Percentiles rank a stretch among this genome's conserved stretches.
phyloP scores from a whole-genome alignment of 139 green algal species.

The Chlorella sp. region DNA sequence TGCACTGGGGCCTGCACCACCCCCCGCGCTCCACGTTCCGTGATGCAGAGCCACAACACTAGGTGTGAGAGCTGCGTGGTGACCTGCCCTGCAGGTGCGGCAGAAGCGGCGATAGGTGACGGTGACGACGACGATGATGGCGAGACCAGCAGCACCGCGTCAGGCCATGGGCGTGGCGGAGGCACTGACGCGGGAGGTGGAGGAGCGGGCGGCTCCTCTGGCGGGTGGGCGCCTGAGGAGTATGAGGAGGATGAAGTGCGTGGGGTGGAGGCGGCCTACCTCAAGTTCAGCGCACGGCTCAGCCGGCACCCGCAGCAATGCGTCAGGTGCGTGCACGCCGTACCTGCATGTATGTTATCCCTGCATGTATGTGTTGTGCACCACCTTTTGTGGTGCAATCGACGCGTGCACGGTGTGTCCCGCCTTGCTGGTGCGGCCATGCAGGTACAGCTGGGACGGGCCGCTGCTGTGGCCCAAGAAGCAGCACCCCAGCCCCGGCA shows the following conservation, averaged over 20 bases:
- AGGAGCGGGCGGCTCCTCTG: conserved; percentile 1
- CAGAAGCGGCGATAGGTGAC: too few species aligned
- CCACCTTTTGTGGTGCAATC: neutral
- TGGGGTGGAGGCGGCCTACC: conserved; percentile 29
- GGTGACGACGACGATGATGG: too few species aligned
- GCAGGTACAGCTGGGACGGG: neutral
- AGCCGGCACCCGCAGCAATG: conserved; percentile 54
- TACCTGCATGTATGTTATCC: neutral
- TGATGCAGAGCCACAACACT: too few species aligned
- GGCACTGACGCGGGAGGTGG: neutral
- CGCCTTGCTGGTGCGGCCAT: neutral
- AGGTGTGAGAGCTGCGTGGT: too few species aligned
- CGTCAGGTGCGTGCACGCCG: conserved; percentile 34
- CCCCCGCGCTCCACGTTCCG: too few species aligned
- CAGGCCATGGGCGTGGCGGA: neutral
- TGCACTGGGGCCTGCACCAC: too few species aligned
- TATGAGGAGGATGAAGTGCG: conserved; percentile 57
- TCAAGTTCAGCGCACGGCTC: conserved; percentile 55
- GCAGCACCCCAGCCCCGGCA: neutral
- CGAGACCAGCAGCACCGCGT: too few species aligned
- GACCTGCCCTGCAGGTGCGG: too few species aligned
- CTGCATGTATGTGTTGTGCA: neutral
- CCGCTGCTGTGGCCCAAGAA: neutral
- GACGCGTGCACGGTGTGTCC: neutral
- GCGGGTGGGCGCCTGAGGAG: conserved; percentile 50